Evolutionary conservation across 1,284 basidiomycete species (phyloP).

Genomic region (Apiotrichum siamense): DNA sequence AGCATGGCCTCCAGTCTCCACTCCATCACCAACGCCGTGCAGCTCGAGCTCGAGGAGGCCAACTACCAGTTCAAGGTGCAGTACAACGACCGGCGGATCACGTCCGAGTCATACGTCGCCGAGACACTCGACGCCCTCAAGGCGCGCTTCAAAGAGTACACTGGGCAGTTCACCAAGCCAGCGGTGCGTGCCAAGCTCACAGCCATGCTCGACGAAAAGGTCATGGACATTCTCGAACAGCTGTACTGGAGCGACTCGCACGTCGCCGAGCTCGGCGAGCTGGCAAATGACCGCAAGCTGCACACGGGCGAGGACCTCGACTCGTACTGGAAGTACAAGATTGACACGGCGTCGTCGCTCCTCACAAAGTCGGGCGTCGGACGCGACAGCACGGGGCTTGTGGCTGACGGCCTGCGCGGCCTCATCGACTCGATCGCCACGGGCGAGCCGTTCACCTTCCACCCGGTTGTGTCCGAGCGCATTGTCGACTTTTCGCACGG

Average conservation of each 20-base stretch:
- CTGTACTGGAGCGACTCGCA: conserved; percentile 94
- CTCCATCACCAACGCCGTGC: conserved; percentile 92
- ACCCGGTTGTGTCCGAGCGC: conserved; percentile 78
- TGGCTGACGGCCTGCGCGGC: conserved; percentile 84
- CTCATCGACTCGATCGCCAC: conserved; percentile 81
- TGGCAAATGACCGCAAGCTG: conserved; percentile 66
- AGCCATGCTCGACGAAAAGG: conserved; percentile 85
- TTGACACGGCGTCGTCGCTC: conserved; percentile 83
- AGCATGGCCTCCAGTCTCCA: conserved; percentile 94
- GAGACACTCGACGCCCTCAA: conserved; percentile 94
- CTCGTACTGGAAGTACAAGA: conserved; percentile 90
- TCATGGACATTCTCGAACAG: conserved; percentile 94
- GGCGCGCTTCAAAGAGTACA: conserved; percentile 80
- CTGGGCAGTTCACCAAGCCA: conserved; percentile 79
- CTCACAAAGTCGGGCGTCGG: conserved; percentile 97
- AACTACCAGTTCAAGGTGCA: conserved; percentile 99
- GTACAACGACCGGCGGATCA: conserved; percentile 94
- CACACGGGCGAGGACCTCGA: conserved; percentile 63
- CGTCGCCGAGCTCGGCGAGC: conserved; percentile 63
- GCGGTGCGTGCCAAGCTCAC: conserved; percentile 83
- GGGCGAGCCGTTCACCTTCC: conserved; percentile 86
- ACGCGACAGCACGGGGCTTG: conserved; percentile 84
- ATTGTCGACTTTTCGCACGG: conserved; percentile 86
- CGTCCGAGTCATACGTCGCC: conserved; percentile 93
- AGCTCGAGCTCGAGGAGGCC: conserved; percentile 92